Conservation (phyloP, 202 grass and related monocot genomes). For the Bolboschoenoplectus hybrid region DNA sequence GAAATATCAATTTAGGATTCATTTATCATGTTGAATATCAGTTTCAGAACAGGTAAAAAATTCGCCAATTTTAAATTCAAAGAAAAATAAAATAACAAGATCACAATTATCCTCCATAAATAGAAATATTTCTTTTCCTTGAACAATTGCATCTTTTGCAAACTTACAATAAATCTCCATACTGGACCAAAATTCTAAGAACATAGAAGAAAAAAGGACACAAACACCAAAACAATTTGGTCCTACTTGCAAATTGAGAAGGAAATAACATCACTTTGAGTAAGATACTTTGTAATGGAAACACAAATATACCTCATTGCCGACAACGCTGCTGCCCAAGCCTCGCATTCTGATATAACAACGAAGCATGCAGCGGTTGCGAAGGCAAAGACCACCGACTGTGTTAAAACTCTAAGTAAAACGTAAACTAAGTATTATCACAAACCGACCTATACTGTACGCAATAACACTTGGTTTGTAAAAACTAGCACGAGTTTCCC, state of each 20-base stretch:
- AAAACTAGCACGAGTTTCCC: constrained; percentile 35
- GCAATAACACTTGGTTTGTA: constrained; percentile 26
- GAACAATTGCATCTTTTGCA: constrained; percentile 10
- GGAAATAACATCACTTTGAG: neutral
- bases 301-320: constrained; percentile 29
- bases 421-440: constrained; percentile 26
- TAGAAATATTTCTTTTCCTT: constrained; percentile 32
- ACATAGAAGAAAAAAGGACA: neutral
- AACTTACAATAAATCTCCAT: constrained; percentile 29
- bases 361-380: constrained; percentile 41
- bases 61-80: neutral
- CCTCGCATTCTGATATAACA: constrained; percentile 31
- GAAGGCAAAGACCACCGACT: constrained; percentile 24
- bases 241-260: neutral
- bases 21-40: neutral
- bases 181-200: constrained; percentile 27
- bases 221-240: constrained; percentile 17
- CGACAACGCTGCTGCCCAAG: constrained; percentile 45
- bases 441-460: constrained; percentile 28
- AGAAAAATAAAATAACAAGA: neutral
- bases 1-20: neutral
- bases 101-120: constrained; percentile 19
- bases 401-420: constrained; percentile 31
- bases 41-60: neutral
- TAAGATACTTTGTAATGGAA: constrained; percentile 21